Conservation (phyloP, 306 rosid genomes). For the Lathyrus oleraceus region DNA sequence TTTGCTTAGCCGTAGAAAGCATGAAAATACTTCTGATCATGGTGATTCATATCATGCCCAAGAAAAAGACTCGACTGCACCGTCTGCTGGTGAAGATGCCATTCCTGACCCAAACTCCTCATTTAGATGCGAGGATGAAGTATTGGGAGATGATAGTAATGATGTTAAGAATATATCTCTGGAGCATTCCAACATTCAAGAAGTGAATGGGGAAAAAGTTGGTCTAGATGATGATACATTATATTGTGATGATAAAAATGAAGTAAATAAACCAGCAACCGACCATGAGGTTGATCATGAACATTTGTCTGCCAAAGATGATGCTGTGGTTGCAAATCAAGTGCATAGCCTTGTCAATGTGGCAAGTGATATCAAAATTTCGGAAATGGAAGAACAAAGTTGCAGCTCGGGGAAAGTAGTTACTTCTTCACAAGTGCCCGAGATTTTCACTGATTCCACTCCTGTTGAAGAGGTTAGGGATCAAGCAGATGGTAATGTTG, state of each 20-base stretch:
- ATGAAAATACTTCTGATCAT: slow-evolving; percentile 43
- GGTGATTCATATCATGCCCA: slow-evolving; percentile 37
- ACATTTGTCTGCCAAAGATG: slow-evolving; percentile 32
- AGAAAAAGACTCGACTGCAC: slow-evolving; percentile 40
- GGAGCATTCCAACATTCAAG: slow-evolving; percentile 40
- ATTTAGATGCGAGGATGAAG: slow-evolving; percentile 36
- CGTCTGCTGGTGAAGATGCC: slow-evolving; percentile 38
- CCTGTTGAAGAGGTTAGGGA: slow-evolving; percentile 44
- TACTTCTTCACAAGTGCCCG: slow-evolving; percentile 36
- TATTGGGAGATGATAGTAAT: slow-evolving; percentile 39
- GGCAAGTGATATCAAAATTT: slow-evolving; percentile 37
- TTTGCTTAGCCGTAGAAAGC: slow-evolving; percentile 52
- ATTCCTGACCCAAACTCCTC: slow-evolving; percentile 45
- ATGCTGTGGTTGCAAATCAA: slow-evolving; percentile 27
- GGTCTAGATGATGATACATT: slow-evolving; percentile 41
- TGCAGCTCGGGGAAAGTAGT: slow-evolving; percentile 39
- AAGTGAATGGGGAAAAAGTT: slow-evolving; percentile 37
- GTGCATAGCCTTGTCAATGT: slow-evolving; percentile 35
- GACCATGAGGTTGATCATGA: slow-evolving; percentile 34
- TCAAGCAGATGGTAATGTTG: slow-evolving; percentile 39
- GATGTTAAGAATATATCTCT: slow-evolving; percentile 39
- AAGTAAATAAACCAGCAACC: slow-evolving; percentile 40
- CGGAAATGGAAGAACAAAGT: slow-evolving; percentile 33
- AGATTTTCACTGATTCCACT: slow-evolving; percentile 42
- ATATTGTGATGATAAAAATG: slow-evolving; percentile 40